These are phyloP conservation scores for Penicillium silybi DNA, from an alignment of 495 filamentous ascomycete species.

Conservation along the genomic window DNA sequence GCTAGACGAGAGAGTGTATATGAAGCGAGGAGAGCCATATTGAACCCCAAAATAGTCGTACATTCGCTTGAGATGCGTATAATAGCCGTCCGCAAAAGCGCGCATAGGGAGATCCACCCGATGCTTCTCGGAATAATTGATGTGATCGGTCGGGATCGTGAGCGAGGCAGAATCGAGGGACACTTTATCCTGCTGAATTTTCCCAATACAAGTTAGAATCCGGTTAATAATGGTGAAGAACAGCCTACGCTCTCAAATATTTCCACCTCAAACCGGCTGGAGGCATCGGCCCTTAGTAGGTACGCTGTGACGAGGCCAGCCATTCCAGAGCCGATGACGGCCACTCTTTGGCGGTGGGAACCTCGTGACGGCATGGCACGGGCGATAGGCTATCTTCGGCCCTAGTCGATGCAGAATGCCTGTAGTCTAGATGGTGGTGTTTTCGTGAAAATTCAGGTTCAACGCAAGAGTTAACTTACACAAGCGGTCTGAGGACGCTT, in stretches of 20 bases:
- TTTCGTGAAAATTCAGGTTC: background rate
- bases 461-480: too few species aligned
- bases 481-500: background rate
- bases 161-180: constrained; percentile 24
- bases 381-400: background rate
- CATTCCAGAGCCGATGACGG: constrained; percentile 52
- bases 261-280: constrained; percentile 39
- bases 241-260: constrained; percentile 42
- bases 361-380: background rate
- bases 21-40: constrained; percentile 40
- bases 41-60: constrained; percentile 47
- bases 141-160: constrained; percentile 10
- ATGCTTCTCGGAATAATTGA: constrained; percentile 6
- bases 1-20: constrained; percentile 24
- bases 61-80: constrained; percentile 48
- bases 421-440: background rate
- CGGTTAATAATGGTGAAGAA: background rate
- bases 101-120: constrained; percentile 52
- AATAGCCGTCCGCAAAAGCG: constrained; percentile 49
- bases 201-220: background rate
- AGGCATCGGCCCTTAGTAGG: constrained; percentile 38
- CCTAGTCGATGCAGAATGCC: background rate
- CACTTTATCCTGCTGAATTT: constrained; percentile 16
- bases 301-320: constrained; percentile 50
- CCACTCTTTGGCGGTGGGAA: constrained; percentile 26